Evolutionary conservation across 345 rosid genomes (phyloP).

Genomic region (Eucalyptus camaldulensis): DNA sequence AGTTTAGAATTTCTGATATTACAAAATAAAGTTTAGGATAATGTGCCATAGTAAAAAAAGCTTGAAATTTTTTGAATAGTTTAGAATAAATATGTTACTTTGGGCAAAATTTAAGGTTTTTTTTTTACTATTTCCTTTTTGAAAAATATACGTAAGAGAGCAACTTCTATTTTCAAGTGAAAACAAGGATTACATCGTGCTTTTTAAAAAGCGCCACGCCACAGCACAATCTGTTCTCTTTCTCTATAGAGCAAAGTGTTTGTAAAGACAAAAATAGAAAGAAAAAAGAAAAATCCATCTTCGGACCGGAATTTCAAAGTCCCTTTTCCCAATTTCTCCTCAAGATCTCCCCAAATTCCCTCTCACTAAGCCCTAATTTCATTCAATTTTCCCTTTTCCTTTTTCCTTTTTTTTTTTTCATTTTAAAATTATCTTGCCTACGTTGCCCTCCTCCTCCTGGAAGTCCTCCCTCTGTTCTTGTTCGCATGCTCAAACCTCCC

Average conservation of each 20-base stretch:
- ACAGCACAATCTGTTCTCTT: background rate
- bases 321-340: background rate
- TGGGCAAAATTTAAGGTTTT: too few species aligned
- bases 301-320: background rate
- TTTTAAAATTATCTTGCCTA: background rate
- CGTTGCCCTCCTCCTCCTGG: background rate
- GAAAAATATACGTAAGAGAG: too few species aligned
- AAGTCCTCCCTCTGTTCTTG: background rate
- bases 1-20: too few species aligned
- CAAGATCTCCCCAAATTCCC: background rate
- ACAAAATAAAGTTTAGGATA: rapidly evolving
- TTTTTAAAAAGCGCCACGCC: background rate
- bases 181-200: background rate
- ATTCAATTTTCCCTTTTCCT: background rate
- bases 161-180: background rate
- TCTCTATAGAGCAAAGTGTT: background rate
- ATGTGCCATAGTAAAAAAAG: rapidly evolving
- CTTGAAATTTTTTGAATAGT: too few species aligned
- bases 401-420: background rate
- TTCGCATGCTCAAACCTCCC: background rate
- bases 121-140: too few species aligned
- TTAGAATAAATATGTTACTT: too few species aligned
- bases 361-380: background rate
- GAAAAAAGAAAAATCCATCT: background rate
- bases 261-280: background rate